Conservation (phyloP, 2,329 filamentous ascomycete genomes). For the Tricladium varicosporioides region DNA sequence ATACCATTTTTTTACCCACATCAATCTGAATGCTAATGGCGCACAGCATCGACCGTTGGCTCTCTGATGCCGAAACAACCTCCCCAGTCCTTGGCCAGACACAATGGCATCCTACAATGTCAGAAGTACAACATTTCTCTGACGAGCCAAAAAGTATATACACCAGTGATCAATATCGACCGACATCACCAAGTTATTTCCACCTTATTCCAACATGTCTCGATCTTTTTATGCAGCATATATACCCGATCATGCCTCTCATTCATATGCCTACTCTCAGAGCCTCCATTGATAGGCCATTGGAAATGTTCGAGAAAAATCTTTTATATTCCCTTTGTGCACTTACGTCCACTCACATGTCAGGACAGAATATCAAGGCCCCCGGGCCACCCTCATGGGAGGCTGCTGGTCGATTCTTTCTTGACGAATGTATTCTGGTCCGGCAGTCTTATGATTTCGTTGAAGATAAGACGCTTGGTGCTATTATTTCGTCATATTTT, state of each 20-base stretch:
- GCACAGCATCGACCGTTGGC: constrained; percentile 28
- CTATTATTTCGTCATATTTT: constrained; percentile 62
- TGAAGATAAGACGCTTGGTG: constrained; percentile 51
- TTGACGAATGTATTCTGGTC: constrained; percentile 56
- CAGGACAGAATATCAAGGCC: constrained; percentile 41
- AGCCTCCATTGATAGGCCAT: constrained; percentile 44
- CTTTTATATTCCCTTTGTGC: constrained; percentile 57
- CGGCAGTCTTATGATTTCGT: constrained; percentile 57
- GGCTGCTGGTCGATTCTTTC: constrained; percentile 51
- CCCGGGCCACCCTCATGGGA: constrained; percentile 44
- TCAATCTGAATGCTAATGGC: not conserved
- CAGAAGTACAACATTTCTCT: constrained; percentile 37
- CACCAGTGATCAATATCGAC: constrained; percentile 41
- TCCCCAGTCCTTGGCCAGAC: constrained; percentile 17
- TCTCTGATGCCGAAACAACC: constrained; percentile 18
- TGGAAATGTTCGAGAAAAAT: constrained; percentile 41
- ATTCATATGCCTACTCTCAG: constrained; percentile 55
- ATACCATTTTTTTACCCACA: not conserved
- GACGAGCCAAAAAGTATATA: constrained; percentile 38
- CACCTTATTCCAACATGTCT: constrained; percentile 53
- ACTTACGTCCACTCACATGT: constrained; percentile 51
- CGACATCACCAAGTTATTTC: constrained; percentile 47
- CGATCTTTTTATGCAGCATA: constrained; percentile 59
- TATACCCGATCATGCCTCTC: constrained; percentile 64
- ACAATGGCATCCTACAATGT: constrained; percentile 29